Conservation (phyloP, 1,139 yeast species). For the Candida freyschussii region DNA sequence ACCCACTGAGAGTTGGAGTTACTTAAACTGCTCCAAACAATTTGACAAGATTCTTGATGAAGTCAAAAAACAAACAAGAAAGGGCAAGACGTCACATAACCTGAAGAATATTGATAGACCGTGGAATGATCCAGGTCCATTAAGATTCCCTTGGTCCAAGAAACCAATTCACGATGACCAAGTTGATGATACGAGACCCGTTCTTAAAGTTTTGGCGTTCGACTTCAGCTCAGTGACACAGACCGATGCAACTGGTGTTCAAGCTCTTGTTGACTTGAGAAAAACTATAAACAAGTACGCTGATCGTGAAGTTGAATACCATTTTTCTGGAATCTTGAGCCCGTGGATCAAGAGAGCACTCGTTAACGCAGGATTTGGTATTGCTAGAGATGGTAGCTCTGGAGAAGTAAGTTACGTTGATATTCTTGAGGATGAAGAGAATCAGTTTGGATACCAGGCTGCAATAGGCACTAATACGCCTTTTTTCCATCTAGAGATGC, state of each 20-base stretch:
- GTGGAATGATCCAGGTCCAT: conserved; percentile 89
- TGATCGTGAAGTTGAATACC: conserved; percentile 82
- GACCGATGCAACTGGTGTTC: conserved; percentile 76
- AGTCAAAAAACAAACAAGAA: conserved; percentile 54
- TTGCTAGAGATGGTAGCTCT: conserved; percentile 37
- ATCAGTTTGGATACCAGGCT: conserved; percentile 30
- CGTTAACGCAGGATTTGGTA: conserved; percentile 76
- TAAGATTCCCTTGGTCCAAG: conserved; percentile 28
- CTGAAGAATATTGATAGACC: conserved; percentile 65
- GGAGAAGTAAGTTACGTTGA: conserved; percentile 27
- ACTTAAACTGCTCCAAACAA: conserved; percentile 75
- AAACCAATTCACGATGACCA: conserved; percentile 11
- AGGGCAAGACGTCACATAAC: conserved; percentile 47
- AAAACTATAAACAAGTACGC: conserved; percentile 71
- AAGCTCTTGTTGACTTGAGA: conserved; percentile 70
- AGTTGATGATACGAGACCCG: conserved; percentile 52
- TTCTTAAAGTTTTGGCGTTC: conserved; percentile 64
- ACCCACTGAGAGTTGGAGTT: conserved; percentile 75
- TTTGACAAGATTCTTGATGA: conserved; percentile 66
- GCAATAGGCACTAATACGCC: conserved; percentile 74
- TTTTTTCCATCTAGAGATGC: conserved; percentile 83
- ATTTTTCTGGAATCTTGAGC: conserved; percentile 77
- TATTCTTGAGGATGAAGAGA: conserved; percentile 26
- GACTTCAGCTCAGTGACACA: conserved; percentile 77
- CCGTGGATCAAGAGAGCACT: conserved; percentile 86